Base-by-base conservation (phyloP, 2,329 filamentous ascomycete genomes). In the Hymenotorrendiella dingleyae region DNA sequence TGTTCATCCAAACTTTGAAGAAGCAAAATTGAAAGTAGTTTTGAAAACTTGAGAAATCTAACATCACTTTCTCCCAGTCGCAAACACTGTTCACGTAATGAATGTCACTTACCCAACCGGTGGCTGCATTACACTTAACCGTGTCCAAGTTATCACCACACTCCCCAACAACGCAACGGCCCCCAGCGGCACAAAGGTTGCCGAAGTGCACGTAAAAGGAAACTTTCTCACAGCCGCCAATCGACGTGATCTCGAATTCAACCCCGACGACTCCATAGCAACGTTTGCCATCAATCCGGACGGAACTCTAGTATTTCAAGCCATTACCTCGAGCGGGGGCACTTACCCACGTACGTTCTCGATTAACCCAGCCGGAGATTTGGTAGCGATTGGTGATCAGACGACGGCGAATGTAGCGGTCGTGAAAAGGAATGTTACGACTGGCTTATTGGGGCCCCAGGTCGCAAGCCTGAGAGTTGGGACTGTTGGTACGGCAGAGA, bases 181-280 rank as follows among this genome's bases (percentile, higher is more conserved):
- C 2, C 68, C 69, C 3, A 50, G 56, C 1, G 70, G 67, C 12
- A 68, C 71, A 48, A 76, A 76, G 47, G 71, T 73, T 0, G 74
- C 73, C 21, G 76, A 79, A 57, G 65, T 80, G n/a, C 65, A 67
- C 34, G 61, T 78, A 6, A 59, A 53, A 21, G 75, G 72, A 52
- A 69, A 72, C 50, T 80, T 75, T 60, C 53, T 83, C 30, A 71
- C 82, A 58, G 73, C 73, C 7, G 73, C 74, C 12, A 84, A 84
- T 66, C 72, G 81, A 43, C 74, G 76, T 48, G 78, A 80, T 58
- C 66, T 72, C 46, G 68, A 73, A 2, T 82, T 80, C 59, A 50
- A 64, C 3, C 60, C 71, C 34, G 68, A 74, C 30, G 70, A 74
- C 56, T 67, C 67, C 0, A 54, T 74, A 14, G 56, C 64, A 0